Conservation (phyloP, 352 stramenopile genomes). For the Phytophthora rubi region DNA sequence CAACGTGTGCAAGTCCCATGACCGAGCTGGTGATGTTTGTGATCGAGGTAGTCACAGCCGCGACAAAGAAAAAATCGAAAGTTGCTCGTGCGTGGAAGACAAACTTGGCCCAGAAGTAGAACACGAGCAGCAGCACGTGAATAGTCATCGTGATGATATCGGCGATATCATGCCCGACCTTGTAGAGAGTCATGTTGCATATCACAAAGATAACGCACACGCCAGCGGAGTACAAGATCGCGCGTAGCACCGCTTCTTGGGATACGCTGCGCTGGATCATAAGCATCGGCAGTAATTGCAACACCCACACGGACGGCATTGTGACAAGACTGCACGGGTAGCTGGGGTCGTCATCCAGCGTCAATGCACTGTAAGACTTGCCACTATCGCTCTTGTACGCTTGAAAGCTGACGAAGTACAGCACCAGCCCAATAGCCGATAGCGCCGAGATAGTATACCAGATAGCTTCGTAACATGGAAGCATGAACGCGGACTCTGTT, state of each 20-base stretch:
- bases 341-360: conserved; percentile 24
- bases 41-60: conserved; percentile 53
- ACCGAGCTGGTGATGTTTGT: conserved; percentile 59
- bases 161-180: conserved; percentile 51
- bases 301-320: conserved; percentile 73
- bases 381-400: conserved; percentile 30
- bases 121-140: conserved; percentile 60
- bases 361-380: conserved; percentile 24
- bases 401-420: conserved; percentile 65
- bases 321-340: conserved; percentile 68
- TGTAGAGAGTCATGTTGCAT: conserved; percentile 66
- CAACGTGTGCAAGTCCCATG: conserved; percentile 46
- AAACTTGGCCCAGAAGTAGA: conserved; percentile 87
- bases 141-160: conserved; percentile 62
- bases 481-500: conserved; percentile 82
- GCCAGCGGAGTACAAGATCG: conserved; percentile 71
- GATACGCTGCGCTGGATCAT: conserved; percentile 89
- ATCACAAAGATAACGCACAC: conserved; percentile 66
- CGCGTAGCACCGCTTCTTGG: conserved; percentile 69
- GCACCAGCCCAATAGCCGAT: conserved; percentile 51
- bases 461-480: conserved; percentile 87
- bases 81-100: conserved; percentile 73
- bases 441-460: conserved; percentile 84
- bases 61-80: conserved; percentile 87
- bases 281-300: conserved; percentile 83